phyloP scores from a whole-genome alignment of 2,329 filamentous ascomycete species.

The Clonostachys chloroleuca region DNA sequence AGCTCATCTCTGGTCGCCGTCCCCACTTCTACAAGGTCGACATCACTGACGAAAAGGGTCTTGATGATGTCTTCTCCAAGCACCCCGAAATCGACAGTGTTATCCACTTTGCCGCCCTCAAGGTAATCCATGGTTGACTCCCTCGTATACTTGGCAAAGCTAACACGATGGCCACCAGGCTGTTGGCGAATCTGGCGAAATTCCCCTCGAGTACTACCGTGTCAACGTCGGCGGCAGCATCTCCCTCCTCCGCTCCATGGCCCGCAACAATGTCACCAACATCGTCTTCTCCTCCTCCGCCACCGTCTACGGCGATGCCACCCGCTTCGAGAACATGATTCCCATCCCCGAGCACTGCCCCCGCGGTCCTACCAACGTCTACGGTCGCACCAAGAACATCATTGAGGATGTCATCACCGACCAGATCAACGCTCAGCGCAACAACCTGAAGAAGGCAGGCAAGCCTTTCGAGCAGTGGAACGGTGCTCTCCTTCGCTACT shows the following conservation, averaged over 20 bases:
- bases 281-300: conserved; percentile 98
- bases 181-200: conserved; percentile 91
- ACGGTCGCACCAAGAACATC: conserved; percentile 92
- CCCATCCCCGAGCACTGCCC: conserved; percentile 97
- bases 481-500: conserved; percentile 88
- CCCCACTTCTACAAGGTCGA: conserved; percentile 83
- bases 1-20: conserved; percentile 85
- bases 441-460: conserved; percentile 74
- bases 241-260: conserved; percentile 81
- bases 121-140: conserved; percentile 47
- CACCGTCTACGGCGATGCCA: conserved; percentile 97
- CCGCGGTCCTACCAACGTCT: conserved; percentile 93
- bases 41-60: conserved; percentile 76
- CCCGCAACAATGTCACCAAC: conserved; percentile 85
- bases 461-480: conserved; percentile 83
- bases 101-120: conserved; percentile 97
- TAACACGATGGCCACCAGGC: conserved; percentile 51
- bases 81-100: conserved; percentile 96
- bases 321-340: conserved; percentile 95
- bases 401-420: conserved; percentile 93
- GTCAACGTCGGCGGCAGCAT: conserved; percentile 95
- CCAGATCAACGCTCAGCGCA: conserved; percentile 81
- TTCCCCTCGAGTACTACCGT: conserved; percentile 94
- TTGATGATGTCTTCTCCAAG: conserved; percentile 83
- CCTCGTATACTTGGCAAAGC: not conserved